Evolutionary conservation across 2,329 filamentous ascomycete genomes (phyloP).

Genomic region (Fusarium nematophilum): DNA sequence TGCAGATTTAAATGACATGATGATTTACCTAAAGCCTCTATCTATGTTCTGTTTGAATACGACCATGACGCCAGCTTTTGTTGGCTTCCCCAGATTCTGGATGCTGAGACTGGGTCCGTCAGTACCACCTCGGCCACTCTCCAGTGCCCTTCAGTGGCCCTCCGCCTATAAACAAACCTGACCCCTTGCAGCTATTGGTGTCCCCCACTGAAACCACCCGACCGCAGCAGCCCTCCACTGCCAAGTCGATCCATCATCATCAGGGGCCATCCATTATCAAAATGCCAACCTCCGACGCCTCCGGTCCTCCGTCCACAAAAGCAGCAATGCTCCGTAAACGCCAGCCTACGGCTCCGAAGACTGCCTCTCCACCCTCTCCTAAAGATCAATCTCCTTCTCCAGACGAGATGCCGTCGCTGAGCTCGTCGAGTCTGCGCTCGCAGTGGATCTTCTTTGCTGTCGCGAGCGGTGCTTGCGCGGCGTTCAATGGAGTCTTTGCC

Average conservation of each 20-base stretch:
- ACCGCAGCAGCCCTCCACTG: conserved; percentile 21
- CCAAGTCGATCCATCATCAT: conserved; percentile 34
- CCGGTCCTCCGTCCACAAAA: conserved; percentile 6
- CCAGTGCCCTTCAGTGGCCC: not conserved
- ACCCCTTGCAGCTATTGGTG: not conserved
- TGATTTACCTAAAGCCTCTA: not conserved
- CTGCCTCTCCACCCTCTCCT: not conserved
- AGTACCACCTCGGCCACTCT: conserved; percentile 15
- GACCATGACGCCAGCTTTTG: not conserved
- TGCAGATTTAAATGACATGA: conserved; percentile 19
- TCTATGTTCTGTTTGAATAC: not conserved
- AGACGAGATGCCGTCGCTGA: conserved; percentile 17
- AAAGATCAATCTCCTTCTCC: conserved; percentile 12
- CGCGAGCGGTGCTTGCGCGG: conserved; percentile 80
- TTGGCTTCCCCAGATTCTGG: conserved; percentile 34
- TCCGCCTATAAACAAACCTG: not conserved
- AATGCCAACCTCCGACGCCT: conserved; percentile 23
- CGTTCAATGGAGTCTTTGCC: conserved; percentile 85
- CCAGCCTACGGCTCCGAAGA: conserved; percentile 26
- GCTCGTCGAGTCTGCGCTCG: conserved; percentile 48
- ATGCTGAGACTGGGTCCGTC: conserved; percentile 4
- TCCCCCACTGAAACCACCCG: conserved; percentile 36
- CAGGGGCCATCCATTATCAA: conserved; percentile 27
- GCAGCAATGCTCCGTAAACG: conserved; percentile 47
- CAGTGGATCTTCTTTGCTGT: conserved; percentile 77